phyloP scores from a whole-genome alignment of 2,329 filamentous ascomycete genomes.

The Cryoendolithus antarcticus region DNA sequence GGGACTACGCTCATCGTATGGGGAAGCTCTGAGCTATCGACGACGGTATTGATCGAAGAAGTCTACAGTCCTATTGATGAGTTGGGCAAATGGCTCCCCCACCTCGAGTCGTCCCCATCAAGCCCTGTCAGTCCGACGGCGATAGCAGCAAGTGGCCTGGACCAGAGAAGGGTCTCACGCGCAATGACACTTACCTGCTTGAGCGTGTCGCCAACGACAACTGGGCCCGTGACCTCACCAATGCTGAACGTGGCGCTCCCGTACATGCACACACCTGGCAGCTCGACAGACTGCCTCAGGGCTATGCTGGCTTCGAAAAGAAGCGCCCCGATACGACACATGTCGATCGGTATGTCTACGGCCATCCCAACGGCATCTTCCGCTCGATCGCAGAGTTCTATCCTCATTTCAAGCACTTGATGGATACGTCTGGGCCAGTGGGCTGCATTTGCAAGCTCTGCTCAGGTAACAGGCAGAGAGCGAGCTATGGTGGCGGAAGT shows the following conservation, averaged over 20 bases:
- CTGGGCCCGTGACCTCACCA: slow-evolving; percentile 14
- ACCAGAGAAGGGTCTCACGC: slow-evolving; percentile 7
- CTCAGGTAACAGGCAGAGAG: slow-evolving; percentile 9
- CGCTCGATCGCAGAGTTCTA: slow-evolving; percentile 44
- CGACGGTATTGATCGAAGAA: too few species aligned
- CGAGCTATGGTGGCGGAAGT: slow-evolving; percentile 1
- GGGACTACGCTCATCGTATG: too few species aligned
- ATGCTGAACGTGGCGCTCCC: slow-evolving; percentile 1
- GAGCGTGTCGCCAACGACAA: slow-evolving; percentile 14
- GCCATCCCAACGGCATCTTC: slow-evolving; percentile 42
- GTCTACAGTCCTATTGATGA: too few species aligned
- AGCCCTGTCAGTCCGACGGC: slow-evolving; percentile 10
- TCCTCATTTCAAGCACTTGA: slow-evolving; percentile 45
- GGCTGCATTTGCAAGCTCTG: slow-evolving; percentile 42
- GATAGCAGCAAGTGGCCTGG: slow-evolving; percentile 12
- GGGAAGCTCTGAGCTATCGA: too few species aligned
- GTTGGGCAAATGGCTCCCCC: too few species aligned
- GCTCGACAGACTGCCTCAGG: slow-evolving; percentile 42
- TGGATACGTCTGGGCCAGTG: slow-evolving; percentile 31
- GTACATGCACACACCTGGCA: slow-evolving; percentile 26
- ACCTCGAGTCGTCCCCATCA: not conserved
- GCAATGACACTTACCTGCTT: slow-evolving; percentile 17
- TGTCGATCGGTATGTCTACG: slow-evolving; percentile 44
- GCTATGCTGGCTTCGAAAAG: slow-evolving; percentile 41
- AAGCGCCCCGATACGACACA: slow-evolving; percentile 28